A percentile compares a stretch with the other conserved stretches of the same genome.
Conservation (phyloP, 495 filamentous ascomycete species). For the Cercophora scortea region DNA sequence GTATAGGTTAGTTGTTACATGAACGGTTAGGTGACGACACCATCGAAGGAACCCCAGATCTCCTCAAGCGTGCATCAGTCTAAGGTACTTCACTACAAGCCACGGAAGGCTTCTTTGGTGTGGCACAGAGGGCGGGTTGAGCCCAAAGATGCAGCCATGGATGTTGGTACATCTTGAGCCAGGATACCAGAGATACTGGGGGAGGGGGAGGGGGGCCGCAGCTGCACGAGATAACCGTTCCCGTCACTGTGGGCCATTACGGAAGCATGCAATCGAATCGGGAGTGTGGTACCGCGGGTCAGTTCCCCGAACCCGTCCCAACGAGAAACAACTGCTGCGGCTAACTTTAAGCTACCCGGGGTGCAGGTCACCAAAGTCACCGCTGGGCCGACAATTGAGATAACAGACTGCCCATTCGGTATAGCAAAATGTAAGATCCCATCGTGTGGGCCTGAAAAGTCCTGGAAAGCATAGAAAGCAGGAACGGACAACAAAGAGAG, state of each 20-base stretch:
- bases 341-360: too few relatives aligned
- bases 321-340: background rate
- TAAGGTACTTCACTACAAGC: background rate
- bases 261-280: background rate
- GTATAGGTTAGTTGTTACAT: background rate
- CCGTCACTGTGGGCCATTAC: background rate
- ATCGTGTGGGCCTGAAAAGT: too few relatives aligned
- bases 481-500: too few relatives aligned
- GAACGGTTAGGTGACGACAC: background rate
- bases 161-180: background rate
- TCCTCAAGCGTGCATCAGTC: background rate
- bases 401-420: too few relatives aligned
- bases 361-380: too few relatives aligned
- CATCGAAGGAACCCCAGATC: conserved; percentile 3
- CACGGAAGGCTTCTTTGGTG: conserved; percentile 3
- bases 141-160: background rate
- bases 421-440: too few relatives aligned
- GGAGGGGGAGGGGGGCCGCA: background rate
- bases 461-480: too few relatives aligned
- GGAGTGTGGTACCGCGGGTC: background rate
- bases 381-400: too few relatives aligned
- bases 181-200: background rate
- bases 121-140: conserved; percentile 6
- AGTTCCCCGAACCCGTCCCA: background rate
- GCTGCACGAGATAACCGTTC: background rate